Percentiles rank a stretch among this genome's conserved stretches.
phyloP scores from a whole-genome alignment of 192 early-diverging fungal species.

The Podila verticillata region DNA sequence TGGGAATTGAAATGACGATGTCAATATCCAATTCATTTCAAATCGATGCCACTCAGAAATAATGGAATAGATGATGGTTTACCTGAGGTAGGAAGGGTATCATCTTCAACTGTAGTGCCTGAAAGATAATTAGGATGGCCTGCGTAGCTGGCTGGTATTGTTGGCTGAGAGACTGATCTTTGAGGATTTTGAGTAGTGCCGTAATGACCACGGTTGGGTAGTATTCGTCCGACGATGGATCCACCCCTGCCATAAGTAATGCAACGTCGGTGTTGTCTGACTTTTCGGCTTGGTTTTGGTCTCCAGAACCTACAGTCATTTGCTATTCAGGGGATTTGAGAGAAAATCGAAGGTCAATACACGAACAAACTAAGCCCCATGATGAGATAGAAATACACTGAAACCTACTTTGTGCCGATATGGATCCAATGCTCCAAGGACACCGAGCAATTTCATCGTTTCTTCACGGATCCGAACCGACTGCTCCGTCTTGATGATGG shows the following conservation, averaged over 20 bases:
- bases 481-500: constrained; percentile 86
- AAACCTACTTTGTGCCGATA: constrained; percentile 70
- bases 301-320: constrained; percentile 54
- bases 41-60: neutral
- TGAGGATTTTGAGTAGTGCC: constrained; percentile 87
- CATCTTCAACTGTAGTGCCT: constrained; percentile 84
- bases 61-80: neutral
- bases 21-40: neutral
- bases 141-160: constrained; percentile 90
- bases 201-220: constrained; percentile 91
- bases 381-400: neutral
- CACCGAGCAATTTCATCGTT: constrained; percentile 90
- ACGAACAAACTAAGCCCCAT: neutral
- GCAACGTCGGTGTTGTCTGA: constrained; percentile 63
- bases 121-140: constrained; percentile 94
- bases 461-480: constrained; percentile 76
- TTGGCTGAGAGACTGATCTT: constrained; percentile 80
- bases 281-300: constrained; percentile 54
- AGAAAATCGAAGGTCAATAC: neutral
- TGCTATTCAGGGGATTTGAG: constrained; percentile 44
- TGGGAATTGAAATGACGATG: neutral
- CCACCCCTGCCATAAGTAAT: constrained; percentile 66
- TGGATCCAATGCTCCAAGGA: constrained; percentile 95
- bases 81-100: constrained; percentile 88
- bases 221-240: constrained; percentile 88